Conservation (phyloP, 1,284 basidiomycete genomes). For the Singerocomus inundabilis region DNA sequence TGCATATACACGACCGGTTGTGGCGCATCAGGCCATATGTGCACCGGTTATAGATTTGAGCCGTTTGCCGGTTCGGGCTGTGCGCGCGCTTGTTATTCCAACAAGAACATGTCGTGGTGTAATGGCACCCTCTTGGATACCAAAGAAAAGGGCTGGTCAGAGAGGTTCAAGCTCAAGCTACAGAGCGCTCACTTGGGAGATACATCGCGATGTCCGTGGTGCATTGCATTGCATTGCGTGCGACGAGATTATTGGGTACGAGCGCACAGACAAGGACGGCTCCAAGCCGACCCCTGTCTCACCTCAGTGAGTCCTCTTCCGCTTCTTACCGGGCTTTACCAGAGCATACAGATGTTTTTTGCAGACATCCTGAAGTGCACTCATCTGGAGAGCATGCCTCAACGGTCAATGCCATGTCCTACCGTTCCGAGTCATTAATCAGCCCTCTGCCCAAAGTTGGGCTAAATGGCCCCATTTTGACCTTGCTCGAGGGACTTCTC, state of each 20-base stretch:
- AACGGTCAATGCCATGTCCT: not conserved
- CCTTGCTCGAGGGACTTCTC: constrained; percentile 21
- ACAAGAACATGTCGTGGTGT: not conserved
- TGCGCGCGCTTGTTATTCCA: too few relatives aligned
- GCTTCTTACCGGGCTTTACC: not conserved
- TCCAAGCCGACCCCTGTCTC: not conserved
- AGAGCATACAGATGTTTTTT: not conserved
- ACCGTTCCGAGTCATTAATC: not conserved
- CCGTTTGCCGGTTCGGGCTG: too few relatives aligned
- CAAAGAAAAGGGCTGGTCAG: not conserved
- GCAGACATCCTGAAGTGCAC: not conserved
- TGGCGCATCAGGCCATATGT: too few relatives aligned
- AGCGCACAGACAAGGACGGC: not conserved
- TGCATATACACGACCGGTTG: too few relatives aligned
- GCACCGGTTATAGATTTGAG: too few relatives aligned
- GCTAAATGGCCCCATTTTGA: constrained; percentile 10
- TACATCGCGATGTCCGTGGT: not conserved
- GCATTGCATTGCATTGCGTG: not conserved
- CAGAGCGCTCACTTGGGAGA: not conserved
- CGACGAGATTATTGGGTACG: not conserved
- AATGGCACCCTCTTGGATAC: not conserved
- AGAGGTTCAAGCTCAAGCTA: not conserved
- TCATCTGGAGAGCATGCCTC: not conserved
- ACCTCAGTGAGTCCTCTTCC: constrained; percentile 3
- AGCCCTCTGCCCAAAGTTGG: not conserved